phyloP scores from a whole-genome alignment of 1,139 yeast genomes.

The Lodderomyces jiufengensis region DNA sequence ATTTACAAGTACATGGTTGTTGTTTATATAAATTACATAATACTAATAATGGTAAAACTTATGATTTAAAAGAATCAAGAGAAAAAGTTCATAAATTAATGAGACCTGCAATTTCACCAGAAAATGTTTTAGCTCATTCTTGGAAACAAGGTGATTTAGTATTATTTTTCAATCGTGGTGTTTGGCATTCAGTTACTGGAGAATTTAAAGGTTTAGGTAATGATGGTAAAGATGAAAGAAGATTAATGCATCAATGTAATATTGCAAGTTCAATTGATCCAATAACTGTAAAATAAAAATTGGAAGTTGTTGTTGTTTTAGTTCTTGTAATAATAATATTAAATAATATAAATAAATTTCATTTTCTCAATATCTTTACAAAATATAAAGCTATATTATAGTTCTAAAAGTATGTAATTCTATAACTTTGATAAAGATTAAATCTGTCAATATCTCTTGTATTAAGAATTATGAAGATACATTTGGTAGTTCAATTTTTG shows the following conservation, averaged over 20 bases:
- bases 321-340: not conserved
- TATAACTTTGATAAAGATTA: too few relatives aligned
- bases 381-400: too few relatives aligned
- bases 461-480: too few relatives aligned
- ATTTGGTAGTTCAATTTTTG: too few relatives aligned
- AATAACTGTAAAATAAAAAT: slow-evolving; percentile 11
- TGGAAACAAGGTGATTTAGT: slow-evolving; percentile 85
- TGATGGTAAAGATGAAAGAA: slow-evolving; percentile 60
- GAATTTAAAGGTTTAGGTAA: slow-evolving; percentile 54
- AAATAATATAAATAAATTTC: too few relatives aligned
- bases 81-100: slow-evolving; percentile 63
- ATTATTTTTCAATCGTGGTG: slow-evolving; percentile 81
- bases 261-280: slow-evolving; percentile 82
- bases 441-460: too few relatives aligned
- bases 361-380: too few relatives aligned
- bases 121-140: slow-evolving; percentile 70
- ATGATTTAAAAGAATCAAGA: slow-evolving; percentile 70
- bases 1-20: slow-evolving; percentile 83
- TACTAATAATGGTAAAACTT: slow-evolving; percentile 32
- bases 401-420: too few relatives aligned
- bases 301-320: not conserved
- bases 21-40: slow-evolving; percentile 69
- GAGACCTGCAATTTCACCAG: slow-evolving; percentile 83
- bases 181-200: slow-evolving; percentile 88
- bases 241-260: slow-evolving; percentile 91